A percentile compares a stretch with the other conserved stretches of the same genome.
These are phyloP conservation scores for Kodamaea derodonti DNA, from an alignment of 1,139 yeast species.

Conservation along the genomic window DNA sequence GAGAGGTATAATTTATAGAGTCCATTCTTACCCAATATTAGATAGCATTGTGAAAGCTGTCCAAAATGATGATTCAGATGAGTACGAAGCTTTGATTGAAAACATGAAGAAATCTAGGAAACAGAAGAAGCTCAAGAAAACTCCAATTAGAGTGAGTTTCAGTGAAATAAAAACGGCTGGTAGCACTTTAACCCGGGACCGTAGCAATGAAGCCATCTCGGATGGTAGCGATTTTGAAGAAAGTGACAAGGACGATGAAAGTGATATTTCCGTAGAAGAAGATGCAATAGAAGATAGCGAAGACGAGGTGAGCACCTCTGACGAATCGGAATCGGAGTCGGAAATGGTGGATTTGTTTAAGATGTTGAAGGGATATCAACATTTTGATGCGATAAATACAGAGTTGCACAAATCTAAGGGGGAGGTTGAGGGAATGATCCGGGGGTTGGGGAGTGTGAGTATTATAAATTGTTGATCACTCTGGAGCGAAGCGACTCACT, in stretches of 20 bases:
- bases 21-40: slow-evolving; percentile 69
- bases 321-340: slow-evolving; percentile 25
- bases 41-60: slow-evolving; percentile 34
- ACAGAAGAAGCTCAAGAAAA: not conserved
- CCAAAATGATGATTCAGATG: slow-evolving; percentile 27
- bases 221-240: slow-evolving; percentile 5
- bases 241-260: not conserved
- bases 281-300: slow-evolving; percentile 1
- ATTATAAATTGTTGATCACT: slow-evolving; percentile 32
- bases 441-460: slow-evolving; percentile 41
- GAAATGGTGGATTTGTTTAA: slow-evolving; percentile 32
- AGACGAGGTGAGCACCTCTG: slow-evolving; percentile 5
- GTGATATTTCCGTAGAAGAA: slow-evolving; percentile 1
- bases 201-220: no score
- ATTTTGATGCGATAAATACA: slow-evolving; percentile 72
- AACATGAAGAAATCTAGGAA: slow-evolving; percentile 12
- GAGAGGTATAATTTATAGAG: slow-evolving; percentile 77
- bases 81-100: slow-evolving; percentile 28
- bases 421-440: slow-evolving; percentile 51
- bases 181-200: slow-evolving; percentile 4
- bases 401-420: slow-evolving; percentile 54
- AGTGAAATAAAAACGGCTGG: slow-evolving; percentile 1
- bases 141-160: not conserved
- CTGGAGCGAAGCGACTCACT: not conserved
- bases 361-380: slow-evolving; percentile 54